Percentiles rank a stretch among this genome's conserved stretches.
These are phyloP conservation scores for Chytriomyces hyalinus DNA, from an alignment of 192 early-diverging fungal genomes.

Conservation along the genomic window DNA sequence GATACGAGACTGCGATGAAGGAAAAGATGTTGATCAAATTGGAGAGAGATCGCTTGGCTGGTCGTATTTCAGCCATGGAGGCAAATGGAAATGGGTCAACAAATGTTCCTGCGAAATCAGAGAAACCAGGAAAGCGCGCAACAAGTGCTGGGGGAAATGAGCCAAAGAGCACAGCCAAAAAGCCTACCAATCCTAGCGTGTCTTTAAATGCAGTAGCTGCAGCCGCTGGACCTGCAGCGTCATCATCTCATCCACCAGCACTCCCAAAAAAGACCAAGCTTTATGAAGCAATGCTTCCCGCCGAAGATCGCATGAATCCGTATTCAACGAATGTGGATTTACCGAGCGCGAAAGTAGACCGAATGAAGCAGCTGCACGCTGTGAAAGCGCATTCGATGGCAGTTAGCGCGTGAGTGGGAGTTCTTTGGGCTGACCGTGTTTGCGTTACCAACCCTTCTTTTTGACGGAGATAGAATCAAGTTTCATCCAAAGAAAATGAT, in stretches of 20 bases:
- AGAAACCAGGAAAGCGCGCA: constrained; percentile 14
- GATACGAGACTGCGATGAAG: constrained; percentile 64
- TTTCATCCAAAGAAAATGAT: constrained; percentile 66
- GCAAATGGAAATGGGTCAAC: constrained; percentile 10
- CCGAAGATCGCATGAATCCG: constrained; percentile 52
- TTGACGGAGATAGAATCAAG: constrained; percentile 46
- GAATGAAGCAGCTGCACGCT: constrained; percentile 47
- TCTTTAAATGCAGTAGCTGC: neutral
- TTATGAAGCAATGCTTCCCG: constrained; percentile 35
- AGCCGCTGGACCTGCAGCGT: neutral
- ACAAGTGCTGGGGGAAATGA: neutral
- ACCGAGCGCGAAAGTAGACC: constrained; percentile 45
- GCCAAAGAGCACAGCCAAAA: neutral
- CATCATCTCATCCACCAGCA: neutral
- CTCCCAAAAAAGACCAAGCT: constrained; percentile 14
- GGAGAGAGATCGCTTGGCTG: constrained; percentile 57
- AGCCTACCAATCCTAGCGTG: constrained; percentile 5
- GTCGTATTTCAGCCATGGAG: constrained; percentile 39
- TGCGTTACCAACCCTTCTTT: no score
- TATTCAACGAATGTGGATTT: constrained; percentile 42
- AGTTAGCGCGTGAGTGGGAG: constrained; percentile 52
- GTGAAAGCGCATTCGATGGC: constrained; percentile 54
- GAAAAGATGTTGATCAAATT: constrained; percentile 64
- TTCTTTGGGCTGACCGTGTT: no score
- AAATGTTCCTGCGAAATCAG: neutral